These are phyloP conservation scores for Fomitopsis schrenkii DNA, from an alignment of 1,284 basidiomycete species.

Conservation along the genomic window DNA sequence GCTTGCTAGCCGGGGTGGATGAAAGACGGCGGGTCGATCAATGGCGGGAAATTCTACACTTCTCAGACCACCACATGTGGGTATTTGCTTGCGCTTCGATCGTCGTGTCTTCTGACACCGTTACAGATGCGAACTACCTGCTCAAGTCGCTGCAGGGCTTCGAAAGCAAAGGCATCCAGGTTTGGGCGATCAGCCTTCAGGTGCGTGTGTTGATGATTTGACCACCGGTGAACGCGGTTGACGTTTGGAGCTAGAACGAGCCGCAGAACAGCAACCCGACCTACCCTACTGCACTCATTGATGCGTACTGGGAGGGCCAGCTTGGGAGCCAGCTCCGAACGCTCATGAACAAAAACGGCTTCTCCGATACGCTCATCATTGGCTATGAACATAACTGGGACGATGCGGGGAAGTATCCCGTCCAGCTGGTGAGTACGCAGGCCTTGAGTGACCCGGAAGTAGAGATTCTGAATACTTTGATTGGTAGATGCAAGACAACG, in stretches of 20 bases:
- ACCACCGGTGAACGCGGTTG: not conserved
- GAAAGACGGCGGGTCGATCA: slow-evolving; percentile 41
- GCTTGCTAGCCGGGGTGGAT: slow-evolving; percentile 45
- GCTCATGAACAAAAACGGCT: slow-evolving; percentile 42
- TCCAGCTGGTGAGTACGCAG: slow-evolving; percentile 34
- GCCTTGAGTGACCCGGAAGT: not conserved
- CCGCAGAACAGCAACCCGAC: slow-evolving; percentile 41
- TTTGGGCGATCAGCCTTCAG: slow-evolving; percentile 41
- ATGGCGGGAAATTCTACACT: slow-evolving; percentile 38
- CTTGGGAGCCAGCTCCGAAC: slow-evolving; percentile 39
- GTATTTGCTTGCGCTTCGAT: slow-evolving; percentile 10
- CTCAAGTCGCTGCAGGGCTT: slow-evolving; percentile 39
- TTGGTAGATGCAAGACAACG: slow-evolving; percentile 44
- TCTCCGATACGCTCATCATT: slow-evolving; percentile 37
- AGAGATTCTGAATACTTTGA: not conserved
- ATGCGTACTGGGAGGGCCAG: slow-evolving; percentile 34
- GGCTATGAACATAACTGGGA: slow-evolving; percentile 51
- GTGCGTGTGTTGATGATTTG: not conserved
- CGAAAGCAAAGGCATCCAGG: slow-evolving; percentile 35
- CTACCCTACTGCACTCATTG: slow-evolving; percentile 40
- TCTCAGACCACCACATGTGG: slow-evolving; percentile 33
- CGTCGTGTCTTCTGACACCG: not conserved
- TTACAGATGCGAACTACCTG: slow-evolving; percentile 46
- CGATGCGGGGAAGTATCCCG: slow-evolving; percentile 44
- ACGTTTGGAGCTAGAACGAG: slow-evolving; percentile 37